Evolutionary conservation across 345 rosid genomes (phyloP).

Genomic region (Brassica juncea): DNA sequence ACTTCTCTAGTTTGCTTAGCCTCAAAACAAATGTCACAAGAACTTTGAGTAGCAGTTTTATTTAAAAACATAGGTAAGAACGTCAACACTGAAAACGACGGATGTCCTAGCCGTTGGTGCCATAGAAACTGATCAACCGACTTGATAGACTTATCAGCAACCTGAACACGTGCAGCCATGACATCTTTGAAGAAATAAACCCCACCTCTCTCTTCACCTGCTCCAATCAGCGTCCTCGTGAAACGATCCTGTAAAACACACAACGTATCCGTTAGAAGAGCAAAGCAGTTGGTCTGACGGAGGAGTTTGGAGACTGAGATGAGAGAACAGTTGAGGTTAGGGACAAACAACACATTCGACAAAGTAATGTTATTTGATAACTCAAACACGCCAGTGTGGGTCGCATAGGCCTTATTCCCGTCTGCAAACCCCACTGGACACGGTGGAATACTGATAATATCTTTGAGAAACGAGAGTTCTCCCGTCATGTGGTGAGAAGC

Average conservation of each 20-base stretch:
- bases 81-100: background rate
- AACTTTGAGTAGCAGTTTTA: background rate
- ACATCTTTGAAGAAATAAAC: background rate
- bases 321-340: background rate
- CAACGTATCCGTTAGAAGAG: background rate
- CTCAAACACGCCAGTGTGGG: background rate
- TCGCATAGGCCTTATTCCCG: background rate
- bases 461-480: background rate
- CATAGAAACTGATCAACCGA: background rate
- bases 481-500: background rate
- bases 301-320: background rate
- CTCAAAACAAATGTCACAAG: no score
- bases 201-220: background rate
- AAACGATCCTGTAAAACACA: background rate
- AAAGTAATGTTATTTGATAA: background rate
- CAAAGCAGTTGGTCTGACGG: background rate
- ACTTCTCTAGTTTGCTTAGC: no score
- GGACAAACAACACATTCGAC: background rate
- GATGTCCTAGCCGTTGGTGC: background rate
- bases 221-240: background rate
- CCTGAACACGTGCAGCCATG: background rate
- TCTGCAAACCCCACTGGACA: background rate
- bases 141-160: background rate
- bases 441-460: background rate
- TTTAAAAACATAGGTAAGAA: background rate